phyloP scores from a whole-genome alignment of 345 rosid genomes.

The Arabidopsis arenosa region DNA sequence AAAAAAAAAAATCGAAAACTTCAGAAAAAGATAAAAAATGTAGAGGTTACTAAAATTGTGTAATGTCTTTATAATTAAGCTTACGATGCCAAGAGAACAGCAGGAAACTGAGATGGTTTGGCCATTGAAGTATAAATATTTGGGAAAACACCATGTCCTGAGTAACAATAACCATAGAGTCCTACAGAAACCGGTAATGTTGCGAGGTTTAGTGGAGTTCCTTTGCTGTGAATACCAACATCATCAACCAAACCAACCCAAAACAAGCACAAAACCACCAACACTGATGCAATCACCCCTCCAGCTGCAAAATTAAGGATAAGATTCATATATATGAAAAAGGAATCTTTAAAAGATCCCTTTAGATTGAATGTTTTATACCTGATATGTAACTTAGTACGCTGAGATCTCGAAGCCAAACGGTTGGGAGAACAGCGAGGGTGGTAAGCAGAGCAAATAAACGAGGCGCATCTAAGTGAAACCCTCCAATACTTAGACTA shows the following conservation, averaged over 20 bases:
- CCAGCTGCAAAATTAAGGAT: constrained; percentile 62
- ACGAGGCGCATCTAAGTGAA: constrained; percentile 59
- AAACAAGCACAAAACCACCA: constrained; percentile 81
- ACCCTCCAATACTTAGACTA: constrained; percentile 60
- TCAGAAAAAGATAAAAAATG: not conserved
- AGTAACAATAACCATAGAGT: constrained; percentile 89
- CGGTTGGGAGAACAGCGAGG: constrained; percentile 86
- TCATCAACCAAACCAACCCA: constrained; percentile 86
- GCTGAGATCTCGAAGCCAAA: constrained; percentile 91
- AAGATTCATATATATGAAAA: not conserved
- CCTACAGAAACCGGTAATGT: constrained; percentile 92
- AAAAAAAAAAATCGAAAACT: not conserved
- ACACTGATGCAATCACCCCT: constrained; percentile 83
- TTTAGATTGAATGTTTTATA: constrained; percentile 15
- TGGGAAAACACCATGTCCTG: constrained; percentile 98
- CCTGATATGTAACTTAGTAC: constrained; percentile 91
- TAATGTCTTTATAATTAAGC: not conserved
- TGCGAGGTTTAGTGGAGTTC: constrained; percentile 63
- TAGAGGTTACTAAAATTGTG: not conserved
- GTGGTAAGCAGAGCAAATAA: constrained; percentile 74
- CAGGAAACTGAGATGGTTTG: constrained; percentile 70
- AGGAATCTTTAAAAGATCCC: not conserved
- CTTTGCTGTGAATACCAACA: constrained; percentile 69
- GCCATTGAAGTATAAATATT: constrained; percentile 96
- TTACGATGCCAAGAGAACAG: constrained; percentile 80